Evolutionary conservation across 306 rosid species (phyloP).

Genomic region (Vachellia collinsii): DNA sequence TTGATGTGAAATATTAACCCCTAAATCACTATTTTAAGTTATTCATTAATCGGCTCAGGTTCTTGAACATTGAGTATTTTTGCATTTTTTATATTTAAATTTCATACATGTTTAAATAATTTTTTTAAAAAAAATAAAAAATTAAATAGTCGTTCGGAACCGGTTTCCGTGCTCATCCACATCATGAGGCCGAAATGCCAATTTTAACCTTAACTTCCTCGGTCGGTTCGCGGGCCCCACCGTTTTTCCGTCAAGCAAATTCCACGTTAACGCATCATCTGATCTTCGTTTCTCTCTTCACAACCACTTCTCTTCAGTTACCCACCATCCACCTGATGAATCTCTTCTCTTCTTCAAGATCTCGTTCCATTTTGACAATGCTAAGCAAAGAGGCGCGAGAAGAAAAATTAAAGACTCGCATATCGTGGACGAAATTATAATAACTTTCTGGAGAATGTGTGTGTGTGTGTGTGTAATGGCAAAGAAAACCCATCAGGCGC

Average conservation of each 20-base stretch:
- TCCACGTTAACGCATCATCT: not conserved
- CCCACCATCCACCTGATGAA: not conserved
- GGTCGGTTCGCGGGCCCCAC: slow-evolving; percentile 7
- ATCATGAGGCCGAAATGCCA: no score
- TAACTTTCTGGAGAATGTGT: not conserved
- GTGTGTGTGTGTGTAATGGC: not conserved
- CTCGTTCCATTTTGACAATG: not conserved
- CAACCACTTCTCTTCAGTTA: not conserved
- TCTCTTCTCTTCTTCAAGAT: not conserved
- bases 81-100: no score
- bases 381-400: not conserved
- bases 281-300: not conserved
- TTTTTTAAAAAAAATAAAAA: no score
- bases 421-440: not conserved
- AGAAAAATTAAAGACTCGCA: not conserved
- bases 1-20: no score
- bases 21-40: no score
- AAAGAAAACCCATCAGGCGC: not conserved
- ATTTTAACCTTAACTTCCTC: not conserved
- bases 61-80: no score
- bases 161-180: no score
- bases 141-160: no score
- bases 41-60: no score
- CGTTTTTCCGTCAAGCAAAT: not conserved
- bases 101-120: no score